These are phyloP conservation scores for Talaromyces ruber DNA, from an alignment of 495 filamentous ascomycete species.

Conservation along the genomic window DNA sequence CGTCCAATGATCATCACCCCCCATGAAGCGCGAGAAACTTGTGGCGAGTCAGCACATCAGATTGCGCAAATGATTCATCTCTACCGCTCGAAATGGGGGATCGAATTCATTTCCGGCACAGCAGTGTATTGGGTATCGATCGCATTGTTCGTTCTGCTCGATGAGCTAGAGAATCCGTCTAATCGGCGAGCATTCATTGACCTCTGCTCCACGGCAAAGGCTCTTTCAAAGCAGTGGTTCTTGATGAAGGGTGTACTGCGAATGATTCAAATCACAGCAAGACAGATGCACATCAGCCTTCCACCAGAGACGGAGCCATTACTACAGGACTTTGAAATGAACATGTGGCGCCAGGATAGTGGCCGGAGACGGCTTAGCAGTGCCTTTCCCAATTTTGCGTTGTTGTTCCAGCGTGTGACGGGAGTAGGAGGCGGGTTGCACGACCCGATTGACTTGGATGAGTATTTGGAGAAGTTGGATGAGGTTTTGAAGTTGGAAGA, in stretches of 20 bases:
- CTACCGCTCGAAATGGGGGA: slow-evolving; percentile 22
- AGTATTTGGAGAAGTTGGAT: slow-evolving; percentile 23
- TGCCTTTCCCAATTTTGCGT: slow-evolving; percentile 22
- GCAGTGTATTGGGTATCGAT: slow-evolving; percentile 26
- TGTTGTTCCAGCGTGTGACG: slow-evolving; percentile 3
- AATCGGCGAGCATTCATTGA: slow-evolving; percentile 21
- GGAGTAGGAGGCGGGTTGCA: slow-evolving; percentile 1
- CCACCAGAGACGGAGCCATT: slow-evolving; percentile 22
- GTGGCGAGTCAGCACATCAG: slow-evolving; percentile 18
- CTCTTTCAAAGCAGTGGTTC: slow-evolving; percentile 19
- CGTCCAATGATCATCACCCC: background rate
- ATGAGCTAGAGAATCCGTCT: slow-evolving; percentile 13
- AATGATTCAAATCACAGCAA: slow-evolving; percentile 22
- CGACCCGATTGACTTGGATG: slow-evolving; percentile 11
- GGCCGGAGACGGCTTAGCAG: slow-evolving; percentile 18
- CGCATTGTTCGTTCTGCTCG: slow-evolving; percentile 21
- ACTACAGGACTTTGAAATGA: slow-evolving; percentile 19
- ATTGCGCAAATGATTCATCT: slow-evolving; percentile 24
- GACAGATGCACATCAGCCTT: slow-evolving; percentile 15
- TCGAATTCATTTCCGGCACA: slow-evolving; percentile 24
- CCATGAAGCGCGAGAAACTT: slow-evolving; percentile 12
- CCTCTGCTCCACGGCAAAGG: slow-evolving; percentile 16
- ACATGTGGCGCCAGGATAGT: slow-evolving; percentile 15
- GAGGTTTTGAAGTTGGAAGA: background rate
- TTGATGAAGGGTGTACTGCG: slow-evolving; percentile 25